phyloP scores from a whole-genome alignment of 2,329 filamentous ascomycete genomes.

The Emmonsiellopsis sp. region DNA sequence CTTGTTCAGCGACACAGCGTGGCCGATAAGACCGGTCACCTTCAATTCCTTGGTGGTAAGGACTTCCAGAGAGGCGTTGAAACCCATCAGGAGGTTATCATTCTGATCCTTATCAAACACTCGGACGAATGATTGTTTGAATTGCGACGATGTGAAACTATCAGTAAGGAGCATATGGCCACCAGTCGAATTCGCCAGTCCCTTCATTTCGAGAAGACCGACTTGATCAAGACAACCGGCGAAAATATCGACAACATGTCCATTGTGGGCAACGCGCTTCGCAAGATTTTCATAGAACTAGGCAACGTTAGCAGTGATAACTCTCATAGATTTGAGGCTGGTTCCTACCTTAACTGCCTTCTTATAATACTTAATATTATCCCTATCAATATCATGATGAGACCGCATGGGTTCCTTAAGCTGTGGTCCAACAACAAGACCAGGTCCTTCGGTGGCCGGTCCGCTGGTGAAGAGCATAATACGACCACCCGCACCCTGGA shows the following conservation, averaged over 20 bases:
- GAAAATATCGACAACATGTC: constrained; percentile 95
- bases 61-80: constrained; percentile 93
- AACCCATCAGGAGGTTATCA: constrained; percentile 94
- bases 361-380: constrained; percentile 99
- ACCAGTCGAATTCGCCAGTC: constrained; percentile 87
- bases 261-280: constrained; percentile 90
- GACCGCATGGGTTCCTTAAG: constrained; percentile 93
- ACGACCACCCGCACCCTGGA: constrained; percentile 87
- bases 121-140: constrained; percentile 95
- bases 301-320: constrained; percentile 14
- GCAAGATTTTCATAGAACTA: constrained; percentile 92
- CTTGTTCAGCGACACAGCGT: constrained; percentile 94
- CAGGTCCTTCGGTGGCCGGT: constrained; percentile 88
- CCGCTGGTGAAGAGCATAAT: constrained; percentile 98
- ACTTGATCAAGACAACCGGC: constrained; percentile 96
- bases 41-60: constrained; percentile 97
- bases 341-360: constrained; percentile 78
- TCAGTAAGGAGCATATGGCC: constrained; percentile 98
- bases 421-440: constrained; percentile 93
- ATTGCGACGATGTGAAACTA: constrained; percentile 98
- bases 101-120: constrained; percentile 95
- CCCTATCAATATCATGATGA: constrained; percentile 95
- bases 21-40: constrained; percentile 92
- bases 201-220: constrained; percentile 95
- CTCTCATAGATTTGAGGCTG: too few species aligned